Base-by-base conservation (phyloP, 2,329 filamentous ascomycete species). In the Pseudohalonectria lignicola region DNA sequence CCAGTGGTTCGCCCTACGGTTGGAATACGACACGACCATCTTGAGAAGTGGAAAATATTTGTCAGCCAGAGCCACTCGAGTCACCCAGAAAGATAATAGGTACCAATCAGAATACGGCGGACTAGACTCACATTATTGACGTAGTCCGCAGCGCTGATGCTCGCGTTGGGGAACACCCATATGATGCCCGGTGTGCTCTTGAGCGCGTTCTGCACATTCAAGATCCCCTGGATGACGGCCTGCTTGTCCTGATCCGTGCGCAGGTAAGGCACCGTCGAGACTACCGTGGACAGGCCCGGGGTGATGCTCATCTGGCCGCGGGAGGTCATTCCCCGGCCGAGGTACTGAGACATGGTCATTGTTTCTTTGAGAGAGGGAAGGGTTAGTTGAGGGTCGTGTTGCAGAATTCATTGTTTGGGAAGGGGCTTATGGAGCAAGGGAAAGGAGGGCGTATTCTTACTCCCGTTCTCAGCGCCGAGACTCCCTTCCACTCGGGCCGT, bases 221-320 rank as follows among this genome's bases (percentile, higher is more conserved):
- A 69, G 49, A 84, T 71, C 19, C 76, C 74, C 34, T 67, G 61
- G 36, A 77, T 71, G n/a, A 82, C 74, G n/a, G 76, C 74, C 34
- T 69, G 67, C 17, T 71, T 65, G 54, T 84, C 79, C 39, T 67
- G 65, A 15, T 66, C 53, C 41, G 76, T 63, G n/a, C 64, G 63
- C 2, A 81, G 64, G 54, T 77, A 81, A 0, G 79, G 79, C 2
- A 69, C 54, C 15, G 66, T 67, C 13, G 71, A 71, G 12, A 82
- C 74, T 2, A 67, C 59, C 46, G 80, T 78, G 46, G 60, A 66
- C 13, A 83, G 63, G 10, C 60, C 66, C 35, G 64, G 59, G 29
- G 67, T 74, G 49, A 82, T 79, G 11, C 71, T 75, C 45, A 78
- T 69, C 32, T 69, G 62, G 34, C 78, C 78, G 29, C 75, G 64